Conservation (phyloP, 805 yeast genomes). For the Candida vaughaniae region DNA sequence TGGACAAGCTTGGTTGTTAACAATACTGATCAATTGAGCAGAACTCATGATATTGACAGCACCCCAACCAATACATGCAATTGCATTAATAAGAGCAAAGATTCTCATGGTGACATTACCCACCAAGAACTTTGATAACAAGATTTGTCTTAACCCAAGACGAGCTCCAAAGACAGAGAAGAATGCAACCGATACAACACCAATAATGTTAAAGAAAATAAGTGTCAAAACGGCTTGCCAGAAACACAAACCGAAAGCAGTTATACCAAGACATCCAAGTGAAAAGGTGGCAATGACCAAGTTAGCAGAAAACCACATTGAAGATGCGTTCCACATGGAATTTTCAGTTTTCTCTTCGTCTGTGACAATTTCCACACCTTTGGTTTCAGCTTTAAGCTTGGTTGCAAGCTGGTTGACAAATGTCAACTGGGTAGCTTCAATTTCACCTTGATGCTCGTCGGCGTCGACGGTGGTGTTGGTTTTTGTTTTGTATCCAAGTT, state of each 20-base stretch:
- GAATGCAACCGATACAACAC: slow-evolving; percentile 77
- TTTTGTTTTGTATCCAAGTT: not conserved
- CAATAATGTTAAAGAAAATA: slow-evolving; percentile 71
- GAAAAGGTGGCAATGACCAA: slow-evolving; percentile 82
- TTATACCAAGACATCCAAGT: slow-evolving; percentile 62
- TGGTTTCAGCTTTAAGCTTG: slow-evolving; percentile 42
- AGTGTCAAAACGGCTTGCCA: slow-evolving; percentile 68
- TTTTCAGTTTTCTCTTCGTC: slow-evolving; percentile 75
- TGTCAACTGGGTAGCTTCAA: slow-evolving; percentile 17
- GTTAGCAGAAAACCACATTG: slow-evolving; percentile 92
- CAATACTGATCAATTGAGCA: slow-evolving; percentile 77
- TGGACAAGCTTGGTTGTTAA: slow-evolving; percentile 67
- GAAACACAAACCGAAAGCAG: slow-evolving; percentile 66
- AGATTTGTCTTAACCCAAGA: slow-evolving; percentile 86
- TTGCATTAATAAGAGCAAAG: slow-evolving; percentile 70
- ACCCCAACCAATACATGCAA: slow-evolving; percentile 95
- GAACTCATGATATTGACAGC: slow-evolving; percentile 89
- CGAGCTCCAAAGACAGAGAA: slow-evolving; percentile 81
- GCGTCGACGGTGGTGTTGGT: not conserved
- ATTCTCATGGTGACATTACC: slow-evolving; percentile 77
- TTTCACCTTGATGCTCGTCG: not conserved
- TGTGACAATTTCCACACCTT: slow-evolving; percentile 80
- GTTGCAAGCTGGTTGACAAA: slow-evolving; percentile 31
- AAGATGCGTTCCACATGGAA: slow-evolving; percentile 66
- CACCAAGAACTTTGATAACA: slow-evolving; percentile 70